Evolutionary conservation across 179 eudicot genomes (phyloP), one percentile per base, ranked within the genome.

Genomic region (Patellifolia procumbens): DNA sequence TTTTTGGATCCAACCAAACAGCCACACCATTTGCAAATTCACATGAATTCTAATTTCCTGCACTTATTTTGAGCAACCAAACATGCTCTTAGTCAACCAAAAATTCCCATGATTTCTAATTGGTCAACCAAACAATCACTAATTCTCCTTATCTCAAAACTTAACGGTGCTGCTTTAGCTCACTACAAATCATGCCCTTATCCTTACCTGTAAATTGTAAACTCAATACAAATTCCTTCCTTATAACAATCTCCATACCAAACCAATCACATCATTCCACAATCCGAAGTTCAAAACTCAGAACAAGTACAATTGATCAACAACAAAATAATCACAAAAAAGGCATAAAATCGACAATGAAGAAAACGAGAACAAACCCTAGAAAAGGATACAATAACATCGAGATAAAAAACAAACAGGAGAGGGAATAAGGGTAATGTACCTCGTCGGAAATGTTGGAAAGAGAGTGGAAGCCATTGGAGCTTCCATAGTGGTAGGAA

Each of bases 371-470:
- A 0, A 28, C 1, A 67, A 76, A 10, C n/a, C 32, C 45, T 35
- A 68, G 28, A 12, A 28, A 68, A 39, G 0, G 1, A 1, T 5
- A 3, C 12, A 20, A 34, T 34, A 0, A 0, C 16, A 51, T 19
- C 19, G 6, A 1, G 22, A 68, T 0, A 8, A 29, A 28, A 46
- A 28, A 5, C 7, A 0, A 15, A 13, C 1, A 29, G n/a, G 20
- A 22, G 8, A 22, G n/a, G 62, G 29, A 31, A 28, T 0, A 20
- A 10, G 32, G 63, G 52, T 70, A 63, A 22, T 1, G 12, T 32
- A 70, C 80, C 75, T 77, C 51, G 59, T 77, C 80, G 32, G 80
- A 31, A 20, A 70, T 29, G 70, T 61, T 73, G 45, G 80, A 73
- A 16, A 77, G 22, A 60, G 80, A 69, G 46, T 70, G 75, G 65